These are phyloP conservation scores for Cercis canadensis DNA, from an alignment of 306 rosid species.

Conservation along the genomic window DNA sequence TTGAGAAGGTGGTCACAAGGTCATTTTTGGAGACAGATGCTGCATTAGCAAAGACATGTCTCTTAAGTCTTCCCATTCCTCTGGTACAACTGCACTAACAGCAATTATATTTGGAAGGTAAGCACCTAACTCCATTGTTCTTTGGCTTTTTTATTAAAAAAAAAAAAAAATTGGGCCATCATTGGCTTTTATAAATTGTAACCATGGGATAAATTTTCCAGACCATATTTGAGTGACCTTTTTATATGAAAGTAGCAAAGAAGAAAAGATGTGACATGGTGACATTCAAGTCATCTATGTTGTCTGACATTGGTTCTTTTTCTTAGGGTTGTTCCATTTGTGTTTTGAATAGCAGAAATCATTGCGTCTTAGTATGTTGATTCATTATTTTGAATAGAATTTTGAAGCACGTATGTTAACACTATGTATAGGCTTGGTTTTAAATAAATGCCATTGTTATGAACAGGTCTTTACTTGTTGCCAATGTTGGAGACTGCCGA, in stretches of 20 bases:
- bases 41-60: slow-evolving; percentile 77
- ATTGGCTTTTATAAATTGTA: background rate
- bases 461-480: slow-evolving; percentile 87
- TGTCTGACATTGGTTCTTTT: too few species aligned
- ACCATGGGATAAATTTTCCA: background rate
- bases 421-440: background rate
- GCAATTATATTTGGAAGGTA: slow-evolving; percentile 96
- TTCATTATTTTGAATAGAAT: background rate
- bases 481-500: slow-evolving; percentile 96
- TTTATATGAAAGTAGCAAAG: too few species aligned
- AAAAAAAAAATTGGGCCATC: too few species aligned
- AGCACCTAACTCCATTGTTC: slow-evolving; percentile 12
- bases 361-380: background rate
- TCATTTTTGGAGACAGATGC: slow-evolving; percentile 83
- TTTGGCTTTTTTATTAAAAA: too few species aligned
- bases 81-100: slow-evolving; percentile 95
- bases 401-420: background rate
- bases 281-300: slow-evolving; percentile 1
- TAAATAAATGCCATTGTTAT: slow-evolving; percentile 3
- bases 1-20: slow-evolving; percentile 89
- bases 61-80: slow-evolving; percentile 62
- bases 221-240: background rate
- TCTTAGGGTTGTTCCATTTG: background rate
- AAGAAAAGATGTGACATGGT: background rate
- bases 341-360: background rate